Conservation (phyloP, 257 asterid species). For the Fraxinus excelsior region DNA sequence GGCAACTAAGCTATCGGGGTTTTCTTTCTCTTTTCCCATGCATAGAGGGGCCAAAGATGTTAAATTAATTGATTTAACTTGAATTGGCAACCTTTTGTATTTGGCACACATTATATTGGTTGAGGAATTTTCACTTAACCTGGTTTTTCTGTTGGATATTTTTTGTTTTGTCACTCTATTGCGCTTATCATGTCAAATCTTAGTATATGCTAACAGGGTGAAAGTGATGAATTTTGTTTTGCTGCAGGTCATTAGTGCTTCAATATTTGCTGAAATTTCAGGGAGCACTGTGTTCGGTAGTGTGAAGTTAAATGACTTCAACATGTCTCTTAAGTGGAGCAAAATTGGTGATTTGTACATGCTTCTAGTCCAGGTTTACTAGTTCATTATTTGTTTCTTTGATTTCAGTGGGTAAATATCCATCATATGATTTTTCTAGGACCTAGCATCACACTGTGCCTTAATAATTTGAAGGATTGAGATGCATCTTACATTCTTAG, state of each 20-base stretch:
- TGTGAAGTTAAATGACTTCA: constrained; percentile 59
- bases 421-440: not conserved
- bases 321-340: constrained; percentile 85
- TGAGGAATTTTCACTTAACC: not conserved
- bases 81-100: not conserved
- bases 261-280: constrained; percentile 61
- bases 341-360: constrained; percentile 75
- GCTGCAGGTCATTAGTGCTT: constrained; percentile 66
- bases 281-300: constrained; percentile 55
- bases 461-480: not conserved
- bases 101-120: not conserved
- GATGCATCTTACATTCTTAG: not conserved
- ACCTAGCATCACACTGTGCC: not conserved
- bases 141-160: not conserved
- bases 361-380: constrained; percentile 72
- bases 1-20: not conserved
- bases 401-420: not conserved
- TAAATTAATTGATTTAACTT: not conserved
- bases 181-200: not conserved
- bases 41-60: not conserved
- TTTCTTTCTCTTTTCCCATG: not conserved
- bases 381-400: not conserved
- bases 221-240: not conserved
- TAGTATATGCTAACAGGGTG: not conserved
- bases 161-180: not conserved